phyloP scores from a whole-genome alignment of 805 yeast genomes.

The Danielia reshetovae region DNA sequence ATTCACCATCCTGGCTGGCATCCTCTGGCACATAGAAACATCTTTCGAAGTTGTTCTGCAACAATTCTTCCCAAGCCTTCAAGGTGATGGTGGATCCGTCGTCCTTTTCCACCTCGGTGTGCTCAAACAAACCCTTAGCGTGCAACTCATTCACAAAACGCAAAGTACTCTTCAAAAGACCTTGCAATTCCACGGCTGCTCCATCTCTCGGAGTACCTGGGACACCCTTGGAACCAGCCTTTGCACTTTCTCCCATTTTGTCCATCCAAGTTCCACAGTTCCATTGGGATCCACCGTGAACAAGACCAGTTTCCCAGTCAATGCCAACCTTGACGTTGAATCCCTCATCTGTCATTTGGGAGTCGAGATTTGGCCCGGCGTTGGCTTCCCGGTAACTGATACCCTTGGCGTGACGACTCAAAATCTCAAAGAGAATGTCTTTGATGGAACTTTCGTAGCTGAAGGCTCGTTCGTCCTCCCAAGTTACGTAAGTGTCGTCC shows the following conservation, averaged over 20 bases:
- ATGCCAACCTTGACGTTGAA: conserved; percentile 77
- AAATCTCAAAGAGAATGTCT: conserved; percentile 78
- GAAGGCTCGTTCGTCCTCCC: conserved; percentile 72
- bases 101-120: conserved; percentile 51
- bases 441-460: conserved; percentile 63
- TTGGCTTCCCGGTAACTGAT: conserved; percentile 89
- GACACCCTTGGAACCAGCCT: conserved; percentile 80
- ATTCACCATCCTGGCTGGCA: conserved; percentile 56
- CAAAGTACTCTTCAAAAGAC: conserved; percentile 77
- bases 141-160: conserved; percentile 70
- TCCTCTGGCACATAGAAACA: conserved; percentile 73
- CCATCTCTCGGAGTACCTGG: conserved; percentile 99
- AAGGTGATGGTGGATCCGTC: conserved; percentile 58
- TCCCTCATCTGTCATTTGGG: conserved; percentile 91
- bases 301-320: conserved; percentile 86
- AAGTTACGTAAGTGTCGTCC: conserved; percentile 73
- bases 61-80: conserved; percentile 64
- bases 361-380: conserved; percentile 84
- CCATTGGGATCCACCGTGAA: conserved; percentile 86
- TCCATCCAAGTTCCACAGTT: conserved; percentile 99
- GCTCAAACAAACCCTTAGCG: conserved; percentile 51
- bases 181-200: conserved; percentile 90
- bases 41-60: conserved; percentile 73
- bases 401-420: conserved; percentile 86
- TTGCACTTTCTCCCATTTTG: conserved; percentile 93